Conservation (phyloP, 1,139 yeast species). For the Lodderomyces elongisporus region DNA sequence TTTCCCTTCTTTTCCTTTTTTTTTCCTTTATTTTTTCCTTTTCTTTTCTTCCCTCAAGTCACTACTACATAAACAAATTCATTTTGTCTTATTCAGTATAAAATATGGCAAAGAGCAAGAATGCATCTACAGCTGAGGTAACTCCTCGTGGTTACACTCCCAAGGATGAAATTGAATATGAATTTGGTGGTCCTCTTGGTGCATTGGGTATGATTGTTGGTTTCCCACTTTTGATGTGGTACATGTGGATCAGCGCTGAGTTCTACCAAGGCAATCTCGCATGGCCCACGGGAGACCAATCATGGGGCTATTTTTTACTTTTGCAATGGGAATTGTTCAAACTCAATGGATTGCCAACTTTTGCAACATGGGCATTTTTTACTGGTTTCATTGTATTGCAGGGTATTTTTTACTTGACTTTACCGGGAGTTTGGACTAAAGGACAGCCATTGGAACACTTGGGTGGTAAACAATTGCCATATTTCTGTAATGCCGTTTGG, state of each 20-base stretch:
- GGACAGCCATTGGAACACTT: conserved; percentile 89
- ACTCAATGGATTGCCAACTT: conserved; percentile 65
- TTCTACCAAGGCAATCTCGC: conserved; percentile 74
- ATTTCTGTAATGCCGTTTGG: conserved; percentile 88
- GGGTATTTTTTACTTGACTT: conserved; percentile 68
- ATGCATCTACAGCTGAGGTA: neutral
- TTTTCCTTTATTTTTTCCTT: no score
- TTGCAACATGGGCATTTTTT: conserved; percentile 64
- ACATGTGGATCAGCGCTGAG: conserved; percentile 89
- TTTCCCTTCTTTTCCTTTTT: no score
- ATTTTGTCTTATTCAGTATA: no score
- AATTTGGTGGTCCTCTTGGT: conserved; percentile 94
- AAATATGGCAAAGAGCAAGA: neutral
- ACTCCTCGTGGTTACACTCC: conserved; percentile 24
- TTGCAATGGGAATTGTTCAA: conserved; percentile 42
- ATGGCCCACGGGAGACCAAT: conserved; percentile 57
- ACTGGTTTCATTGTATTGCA: conserved; percentile 68
- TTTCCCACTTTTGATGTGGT: conserved; percentile 91
- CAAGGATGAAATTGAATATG: conserved; percentile 56
- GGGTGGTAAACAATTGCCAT: conserved; percentile 75
- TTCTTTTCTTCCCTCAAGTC: no score
- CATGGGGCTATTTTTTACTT: conserved; percentile 50
- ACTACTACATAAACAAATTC: no score
- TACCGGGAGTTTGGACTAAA: conserved; percentile 93
- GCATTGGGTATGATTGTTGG: conserved; percentile 90